phyloP scores from a whole-genome alignment of 805 yeast genomes.

The Cyberlindnera subsufficiens region DNA sequence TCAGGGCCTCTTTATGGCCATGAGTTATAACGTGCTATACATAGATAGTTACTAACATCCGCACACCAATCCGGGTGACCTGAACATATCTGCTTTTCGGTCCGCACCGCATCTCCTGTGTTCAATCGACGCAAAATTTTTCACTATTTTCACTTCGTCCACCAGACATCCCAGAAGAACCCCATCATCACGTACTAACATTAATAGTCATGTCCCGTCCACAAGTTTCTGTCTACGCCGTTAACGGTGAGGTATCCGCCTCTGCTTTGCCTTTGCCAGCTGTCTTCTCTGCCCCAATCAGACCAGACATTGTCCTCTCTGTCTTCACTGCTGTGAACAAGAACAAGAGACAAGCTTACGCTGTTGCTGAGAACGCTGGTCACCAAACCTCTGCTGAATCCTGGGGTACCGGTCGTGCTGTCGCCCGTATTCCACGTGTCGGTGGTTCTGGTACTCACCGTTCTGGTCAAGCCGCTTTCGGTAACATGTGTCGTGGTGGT shows the following conservation, averaged over 20 bases:
- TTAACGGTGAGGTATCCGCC: constrained; percentile 81
- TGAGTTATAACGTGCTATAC: no score
- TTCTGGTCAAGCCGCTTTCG: constrained; percentile 99
- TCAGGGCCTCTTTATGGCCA: no score
- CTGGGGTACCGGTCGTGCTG: constrained; percentile 99
- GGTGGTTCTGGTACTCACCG: constrained; percentile 99
- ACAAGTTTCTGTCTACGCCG: constrained; percentile 91
- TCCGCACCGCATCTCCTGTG: no score
- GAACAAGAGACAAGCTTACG: constrained; percentile 99
- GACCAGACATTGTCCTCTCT: constrained; percentile 98
- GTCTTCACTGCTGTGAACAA: constrained; percentile 98
- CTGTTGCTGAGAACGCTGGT: constrained; percentile 99
- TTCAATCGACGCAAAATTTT: background rate
- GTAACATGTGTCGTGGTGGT: constrained; percentile 99
- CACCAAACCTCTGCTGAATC: constrained; percentile 99
- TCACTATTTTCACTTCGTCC: background rate
- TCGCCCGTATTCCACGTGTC: constrained; percentile 99
- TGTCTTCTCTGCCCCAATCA: constrained; percentile 99
- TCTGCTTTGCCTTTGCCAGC: constrained; percentile 92
- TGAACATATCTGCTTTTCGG: no score
- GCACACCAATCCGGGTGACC: no score
- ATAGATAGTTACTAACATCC: no score
- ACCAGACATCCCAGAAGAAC: background rate
- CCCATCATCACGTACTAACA: background rate
- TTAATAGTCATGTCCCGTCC: constrained; percentile 54